A percentile compares a stretch with the other conserved stretches of the same genome.
Evolutionary conservation across 768 basidiomycete species (phyloP).

Genomic region (Lactarius deliciosus): DNA sequence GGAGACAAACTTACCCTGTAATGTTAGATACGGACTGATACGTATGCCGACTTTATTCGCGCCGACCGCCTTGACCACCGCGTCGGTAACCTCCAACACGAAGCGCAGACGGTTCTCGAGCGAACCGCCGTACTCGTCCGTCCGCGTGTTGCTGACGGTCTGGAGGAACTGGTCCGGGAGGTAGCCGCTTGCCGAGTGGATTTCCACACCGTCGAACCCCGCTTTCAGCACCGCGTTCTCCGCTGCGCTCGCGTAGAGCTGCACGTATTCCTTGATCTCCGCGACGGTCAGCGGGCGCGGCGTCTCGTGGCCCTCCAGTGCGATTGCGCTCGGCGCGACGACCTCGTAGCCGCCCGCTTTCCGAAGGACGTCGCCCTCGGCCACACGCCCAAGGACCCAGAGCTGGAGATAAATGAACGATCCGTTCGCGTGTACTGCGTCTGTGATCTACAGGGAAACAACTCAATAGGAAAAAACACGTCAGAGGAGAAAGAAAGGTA

Average conservation of each 20-base stretch:
- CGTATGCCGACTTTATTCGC: slow-evolving; percentile 40
- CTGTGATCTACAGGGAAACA: slow-evolving; percentile 26
- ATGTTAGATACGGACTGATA: slow-evolving; percentile 33
- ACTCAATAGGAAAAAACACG: neutral
- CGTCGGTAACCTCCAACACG: slow-evolving; percentile 40
- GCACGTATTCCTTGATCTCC: slow-evolving; percentile 52
- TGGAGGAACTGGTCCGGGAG: slow-evolving; percentile 42
- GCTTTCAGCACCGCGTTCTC: slow-evolving; percentile 34
- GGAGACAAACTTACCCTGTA: slow-evolving; percentile 3
- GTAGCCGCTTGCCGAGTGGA: slow-evolving; percentile 37
- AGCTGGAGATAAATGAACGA: slow-evolving; percentile 47
- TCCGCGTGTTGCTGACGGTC: slow-evolving; percentile 40
- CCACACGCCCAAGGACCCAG: slow-evolving; percentile 49
- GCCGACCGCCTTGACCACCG: slow-evolving; percentile 40
- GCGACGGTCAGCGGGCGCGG: slow-evolving; percentile 46
- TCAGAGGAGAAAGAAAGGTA: neutral
- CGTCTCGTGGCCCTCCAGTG: slow-evolving; percentile 1
- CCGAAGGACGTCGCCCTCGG: slow-evolving; percentile 19
- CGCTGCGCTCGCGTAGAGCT: slow-evolving; percentile 44
- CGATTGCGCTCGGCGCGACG: slow-evolving; percentile 1
- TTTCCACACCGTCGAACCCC: slow-evolving; percentile 36
- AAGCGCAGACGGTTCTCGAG: slow-evolving; percentile 47
- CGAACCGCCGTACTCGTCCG: slow-evolving; percentile 48
- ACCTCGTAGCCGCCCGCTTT: neutral
- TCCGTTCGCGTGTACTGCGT: slow-evolving; percentile 45